These are phyloP conservation scores for Pseudozyma pruni DNA, from an alignment of 1,284 basidiomycete genomes.

Conservation along the genomic window DNA sequence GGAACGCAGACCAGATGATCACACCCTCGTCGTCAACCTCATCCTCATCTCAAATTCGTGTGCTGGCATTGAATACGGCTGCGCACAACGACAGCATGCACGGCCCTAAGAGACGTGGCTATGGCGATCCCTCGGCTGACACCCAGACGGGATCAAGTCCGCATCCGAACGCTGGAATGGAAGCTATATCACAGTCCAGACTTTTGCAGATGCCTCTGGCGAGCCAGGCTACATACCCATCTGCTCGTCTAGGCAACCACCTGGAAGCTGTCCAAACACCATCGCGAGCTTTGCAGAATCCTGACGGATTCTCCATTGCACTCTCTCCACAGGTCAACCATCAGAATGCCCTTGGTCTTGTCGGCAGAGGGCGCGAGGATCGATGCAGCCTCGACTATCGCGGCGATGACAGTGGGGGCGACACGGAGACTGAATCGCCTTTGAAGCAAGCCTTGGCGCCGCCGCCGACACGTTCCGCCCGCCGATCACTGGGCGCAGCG, in stretches of 20 bases:
- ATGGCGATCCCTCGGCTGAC: too few species aligned
- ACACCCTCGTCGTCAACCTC: slow-evolving; percentile 16
- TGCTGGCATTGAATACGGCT: background rate
- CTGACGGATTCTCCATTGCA: slow-evolving; percentile 1
- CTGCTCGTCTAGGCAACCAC: slow-evolving; percentile 39
- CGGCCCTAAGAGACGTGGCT: background rate
- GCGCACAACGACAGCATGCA: background rate
- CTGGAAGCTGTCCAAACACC: slow-evolving; percentile 21
- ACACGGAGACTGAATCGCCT: slow-evolving; percentile 39
- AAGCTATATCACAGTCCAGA: too few species aligned
- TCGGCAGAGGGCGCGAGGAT: background rate
- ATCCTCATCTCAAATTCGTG: slow-evolving; percentile 11
- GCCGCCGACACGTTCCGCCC: slow-evolving; percentile 3
- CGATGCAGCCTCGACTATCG: background rate
- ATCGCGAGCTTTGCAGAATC: slow-evolving; percentile 6
- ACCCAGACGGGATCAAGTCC: too few species aligned
- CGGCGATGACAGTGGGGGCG: slow-evolving; percentile 30
- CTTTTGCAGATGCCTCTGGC: too few species aligned
- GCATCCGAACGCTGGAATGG: too few species aligned
- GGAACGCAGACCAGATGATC: slow-evolving; percentile 30
- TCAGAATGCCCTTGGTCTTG: slow-evolving; percentile 2
- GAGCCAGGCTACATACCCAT: slow-evolving; percentile 35
- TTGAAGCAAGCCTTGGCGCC: background rate
- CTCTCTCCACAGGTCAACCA: background rate
- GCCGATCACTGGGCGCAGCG: slow-evolving; percentile 34